phyloP scores from a whole-genome alignment of 2,329 filamentous ascomycete species.

The Colletotrichum agaves region DNA sequence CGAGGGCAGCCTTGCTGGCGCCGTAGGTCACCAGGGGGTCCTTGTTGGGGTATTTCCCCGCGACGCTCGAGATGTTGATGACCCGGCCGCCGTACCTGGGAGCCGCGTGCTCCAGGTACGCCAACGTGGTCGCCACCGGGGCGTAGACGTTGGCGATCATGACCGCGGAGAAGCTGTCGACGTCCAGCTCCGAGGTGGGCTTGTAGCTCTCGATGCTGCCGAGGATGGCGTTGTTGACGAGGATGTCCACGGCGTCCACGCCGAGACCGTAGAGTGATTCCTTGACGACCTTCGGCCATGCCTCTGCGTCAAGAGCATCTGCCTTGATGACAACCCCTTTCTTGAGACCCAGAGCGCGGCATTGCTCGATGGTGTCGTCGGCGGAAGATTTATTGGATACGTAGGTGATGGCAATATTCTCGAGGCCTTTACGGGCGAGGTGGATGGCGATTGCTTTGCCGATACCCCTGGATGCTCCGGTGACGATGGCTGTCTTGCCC shows the following conservation, averaged over 20 bases:
- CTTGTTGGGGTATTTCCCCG: neutral
- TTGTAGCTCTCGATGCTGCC: neutral
- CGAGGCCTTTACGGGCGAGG: slow-evolving; percentile 10
- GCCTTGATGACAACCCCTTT: neutral
- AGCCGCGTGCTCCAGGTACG: slow-evolving; percentile 43
- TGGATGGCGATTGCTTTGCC: slow-evolving; percentile 10
- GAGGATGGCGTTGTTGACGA: slow-evolving; percentile 19
- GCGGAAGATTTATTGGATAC: slow-evolving; percentile 8
- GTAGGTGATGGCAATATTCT: slow-evolving; percentile 20
- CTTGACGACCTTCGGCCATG: neutral
- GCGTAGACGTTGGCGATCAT: slow-evolving; percentile 20
- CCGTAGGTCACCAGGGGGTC: slow-evolving; percentile 40
- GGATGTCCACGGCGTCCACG: slow-evolving; percentile 3
- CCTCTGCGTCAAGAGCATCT: neutral
- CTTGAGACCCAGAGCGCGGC: slow-evolving; percentile 1
- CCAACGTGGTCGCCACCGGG: slow-evolving; percentile 45
- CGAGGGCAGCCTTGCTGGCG: slow-evolving; percentile 48
- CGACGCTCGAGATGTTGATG: slow-evolving; percentile 46
- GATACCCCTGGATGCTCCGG: slow-evolving; percentile 10
- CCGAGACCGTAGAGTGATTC: neutral
- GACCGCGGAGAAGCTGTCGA: neutral
- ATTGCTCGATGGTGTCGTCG: neutral
- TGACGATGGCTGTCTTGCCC: slow-evolving; percentile 22
- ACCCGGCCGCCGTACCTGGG: slow-evolving; percentile 47
- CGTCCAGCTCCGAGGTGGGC: neutral